A percentile compares a stretch with the other conserved stretches of the same genome.
phyloP scores from a whole-genome alignment of 768 basidiomycete genomes.

The Lactarius hatsudake region DNA sequence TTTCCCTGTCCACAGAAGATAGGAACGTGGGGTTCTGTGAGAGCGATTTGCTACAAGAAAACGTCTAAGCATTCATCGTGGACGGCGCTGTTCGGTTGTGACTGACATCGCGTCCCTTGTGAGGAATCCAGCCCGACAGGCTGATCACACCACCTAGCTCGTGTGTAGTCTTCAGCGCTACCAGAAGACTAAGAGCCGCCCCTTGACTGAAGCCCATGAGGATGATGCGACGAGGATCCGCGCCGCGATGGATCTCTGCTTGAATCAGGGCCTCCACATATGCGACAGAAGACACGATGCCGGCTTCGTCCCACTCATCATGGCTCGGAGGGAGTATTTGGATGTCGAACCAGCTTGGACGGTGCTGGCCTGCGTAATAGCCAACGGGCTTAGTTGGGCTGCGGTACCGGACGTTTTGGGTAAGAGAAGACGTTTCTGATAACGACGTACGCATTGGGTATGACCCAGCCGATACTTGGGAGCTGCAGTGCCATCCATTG shows the following conservation, averaged over 20 bases:
- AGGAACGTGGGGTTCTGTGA: constrained; percentile 37
- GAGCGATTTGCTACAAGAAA: constrained; percentile 34
- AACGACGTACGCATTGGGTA: constrained; percentile 43
- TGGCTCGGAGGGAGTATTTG: constrained; percentile 37
- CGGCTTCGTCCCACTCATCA: constrained; percentile 38
- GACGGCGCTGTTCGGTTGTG: not conserved
- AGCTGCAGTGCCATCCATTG: constrained; percentile 38
- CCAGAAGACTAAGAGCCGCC: constrained; percentile 40
- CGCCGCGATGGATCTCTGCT: constrained; percentile 38
- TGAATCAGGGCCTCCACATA: constrained; percentile 40
- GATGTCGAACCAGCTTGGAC: constrained; percentile 46
- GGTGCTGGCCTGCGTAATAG: constrained; percentile 31
- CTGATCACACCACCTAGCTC: constrained; percentile 45
- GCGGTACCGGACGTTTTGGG: not conserved
- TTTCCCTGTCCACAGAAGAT: constrained; percentile 45
- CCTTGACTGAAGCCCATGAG: constrained; percentile 47
- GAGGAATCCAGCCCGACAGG: constrained; percentile 47
- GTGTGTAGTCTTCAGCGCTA: constrained; percentile 40
- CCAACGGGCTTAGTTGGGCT: constrained; percentile 36
- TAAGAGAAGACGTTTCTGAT: not conserved
- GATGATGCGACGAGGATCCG: constrained; percentile 39
- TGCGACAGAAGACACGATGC: constrained; percentile 37
- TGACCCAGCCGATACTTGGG: constrained; percentile 42
- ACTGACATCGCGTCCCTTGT: constrained; percentile 37
- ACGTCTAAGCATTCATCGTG: not conserved